A percentile compares a stretch with the other conserved stretches of the same genome.
Conservation (phyloP, 2,329 filamentous ascomycete genomes). For the Leptographium flavum region DNA sequence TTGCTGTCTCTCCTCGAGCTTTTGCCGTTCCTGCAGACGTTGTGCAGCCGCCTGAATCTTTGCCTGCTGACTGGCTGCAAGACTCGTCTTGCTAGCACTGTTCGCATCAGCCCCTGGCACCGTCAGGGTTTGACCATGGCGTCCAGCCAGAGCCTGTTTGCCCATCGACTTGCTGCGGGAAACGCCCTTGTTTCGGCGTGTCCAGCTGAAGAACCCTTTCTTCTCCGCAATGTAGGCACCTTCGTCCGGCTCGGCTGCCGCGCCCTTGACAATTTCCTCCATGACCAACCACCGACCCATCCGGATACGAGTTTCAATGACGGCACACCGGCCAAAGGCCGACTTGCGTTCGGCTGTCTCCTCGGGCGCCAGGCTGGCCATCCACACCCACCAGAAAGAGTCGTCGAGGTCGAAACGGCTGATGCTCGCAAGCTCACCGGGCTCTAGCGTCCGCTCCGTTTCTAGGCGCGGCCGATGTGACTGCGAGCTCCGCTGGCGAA, state of each 20-base stretch:
- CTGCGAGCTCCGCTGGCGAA: conserved; percentile 71
- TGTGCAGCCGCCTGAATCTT: conserved; percentile 85
- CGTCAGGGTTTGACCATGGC: conserved; percentile 23
- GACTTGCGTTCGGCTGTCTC: conserved; percentile 77
- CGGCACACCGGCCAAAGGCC: conserved; percentile 83
- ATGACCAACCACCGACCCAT: conserved; percentile 83
- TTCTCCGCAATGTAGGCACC: conserved; percentile 91
- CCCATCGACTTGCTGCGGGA: conserved; percentile 57
- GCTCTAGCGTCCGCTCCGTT: conserved; percentile 56
- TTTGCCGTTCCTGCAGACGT: conserved; percentile 60
- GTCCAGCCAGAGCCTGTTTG: conserved; percentile 40
- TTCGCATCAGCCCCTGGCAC: conserved; percentile 23
- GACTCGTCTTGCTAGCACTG: conserved; percentile 61
- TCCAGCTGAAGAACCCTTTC: conserved; percentile 86
- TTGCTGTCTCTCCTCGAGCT: conserved; percentile 36
- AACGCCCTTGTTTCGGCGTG: conserved; percentile 48
- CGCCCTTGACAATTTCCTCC: conserved; percentile 92
- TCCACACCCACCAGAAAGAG: conserved; percentile 99
- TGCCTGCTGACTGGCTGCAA: conserved; percentile 83
- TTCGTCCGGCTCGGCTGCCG: conserved; percentile 68
- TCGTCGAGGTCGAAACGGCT: conserved; percentile 76
- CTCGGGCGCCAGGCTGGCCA: conserved; percentile 84
- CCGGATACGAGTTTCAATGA: conserved; percentile 75
- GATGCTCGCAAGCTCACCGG: conserved; percentile 90
- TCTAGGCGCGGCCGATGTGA: conserved; percentile 66